Conservation (phyloP, 257 asterid species). For the Thymus mandschuricus region DNA sequence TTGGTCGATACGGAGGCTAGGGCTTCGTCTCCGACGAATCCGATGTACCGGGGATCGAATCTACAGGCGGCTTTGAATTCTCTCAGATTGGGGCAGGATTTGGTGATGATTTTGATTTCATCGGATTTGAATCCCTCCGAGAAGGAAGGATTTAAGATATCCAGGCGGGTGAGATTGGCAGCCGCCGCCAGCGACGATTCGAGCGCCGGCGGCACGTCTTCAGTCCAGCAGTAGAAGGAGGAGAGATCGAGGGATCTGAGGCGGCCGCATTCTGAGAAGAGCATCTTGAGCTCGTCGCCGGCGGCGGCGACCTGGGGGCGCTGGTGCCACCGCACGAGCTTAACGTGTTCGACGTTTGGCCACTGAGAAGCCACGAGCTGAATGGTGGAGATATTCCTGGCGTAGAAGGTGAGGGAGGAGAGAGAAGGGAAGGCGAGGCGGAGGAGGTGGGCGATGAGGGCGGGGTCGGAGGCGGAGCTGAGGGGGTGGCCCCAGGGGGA, state of each 20-base stretch:
- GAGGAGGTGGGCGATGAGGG: slow-evolving; percentile 63
- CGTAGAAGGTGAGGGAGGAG: slow-evolving; percentile 62
- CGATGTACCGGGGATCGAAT: slow-evolving; percentile 83
- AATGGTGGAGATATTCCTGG: slow-evolving; percentile 53
- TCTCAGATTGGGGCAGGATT: slow-evolving; percentile 60
- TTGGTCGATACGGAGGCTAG: slow-evolving; percentile 59
- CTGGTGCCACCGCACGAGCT: slow-evolving; percentile 94
- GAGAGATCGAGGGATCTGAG: slow-evolving; percentile 63
- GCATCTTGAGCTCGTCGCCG: slow-evolving; percentile 64
- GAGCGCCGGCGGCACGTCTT: slow-evolving; percentile 70
- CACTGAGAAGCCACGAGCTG: slow-evolving; percentile 57
- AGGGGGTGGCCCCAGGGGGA: slow-evolving; percentile 91
- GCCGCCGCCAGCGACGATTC: slow-evolving; percentile 47
- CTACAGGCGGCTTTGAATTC: slow-evolving; percentile 67
- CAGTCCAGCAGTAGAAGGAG: slow-evolving; percentile 88
- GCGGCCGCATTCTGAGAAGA: slow-evolving; percentile 40
- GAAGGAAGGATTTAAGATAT: slow-evolving; percentile 74
- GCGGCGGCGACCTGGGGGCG: slow-evolving; percentile 65
- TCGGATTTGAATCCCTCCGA: slow-evolving; percentile 79
- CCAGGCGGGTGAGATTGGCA: slow-evolving; percentile 47
- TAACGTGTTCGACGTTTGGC: slow-evolving; percentile 47
- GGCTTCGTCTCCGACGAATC: slow-evolving; percentile 73
- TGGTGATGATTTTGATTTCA: slow-evolving; percentile 63
- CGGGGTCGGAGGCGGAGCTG: slow-evolving; percentile 30
- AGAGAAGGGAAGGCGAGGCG: slow-evolving; percentile 64